Evolutionary conservation across 345 rosid genomes (phyloP).

Genomic region (Citropsis articulata): DNA sequence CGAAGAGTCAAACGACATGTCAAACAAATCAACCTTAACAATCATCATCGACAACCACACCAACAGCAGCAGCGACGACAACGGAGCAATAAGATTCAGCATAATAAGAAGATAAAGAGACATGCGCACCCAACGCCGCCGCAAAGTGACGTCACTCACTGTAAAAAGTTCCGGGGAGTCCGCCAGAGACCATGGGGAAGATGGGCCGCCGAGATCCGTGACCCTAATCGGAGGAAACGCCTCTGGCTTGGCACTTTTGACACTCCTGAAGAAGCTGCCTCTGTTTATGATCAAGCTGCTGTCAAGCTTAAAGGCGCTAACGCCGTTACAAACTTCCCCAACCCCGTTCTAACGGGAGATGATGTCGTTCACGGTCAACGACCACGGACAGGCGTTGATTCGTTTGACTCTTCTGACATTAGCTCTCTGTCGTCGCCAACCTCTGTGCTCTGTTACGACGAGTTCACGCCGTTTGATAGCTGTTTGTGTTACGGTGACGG

Average conservation of each 20-base stretch:
- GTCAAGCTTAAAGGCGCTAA: slow-evolving; percentile 41
- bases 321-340: slow-evolving; percentile 53
- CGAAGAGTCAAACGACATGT: slow-evolving; percentile 44
- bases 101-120: background rate
- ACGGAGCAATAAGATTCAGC: background rate
- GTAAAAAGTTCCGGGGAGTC: slow-evolving; percentile 51
- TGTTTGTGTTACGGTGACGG: slow-evolving; percentile 8
- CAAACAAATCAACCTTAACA: slow-evolving; percentile 29
- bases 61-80: background rate
- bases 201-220: slow-evolving; percentile 67
- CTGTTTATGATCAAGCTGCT: slow-evolving; percentile 52
- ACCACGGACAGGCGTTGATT: background rate
- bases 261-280: slow-evolving; percentile 62
- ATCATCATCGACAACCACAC: background rate
- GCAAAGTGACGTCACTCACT: slow-evolving; percentile 10
- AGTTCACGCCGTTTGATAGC: slow-evolving; percentile 11
- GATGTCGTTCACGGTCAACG: background rate
- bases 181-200: slow-evolving; percentile 63
- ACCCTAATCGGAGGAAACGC: slow-evolving; percentile 32
- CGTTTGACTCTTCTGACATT: background rate
- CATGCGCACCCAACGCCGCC: background rate
- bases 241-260: slow-evolving; percentile 55
- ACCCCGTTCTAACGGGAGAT: slow-evolving; percentile 20
- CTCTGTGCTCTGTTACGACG: slow-evolving; percentile 30
- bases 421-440: slow-evolving; percentile 30